These are phyloP conservation scores for Wickerhamomyces xylosicus DNA, from an alignment of 805 yeast species.

Conservation along the genomic window DNA sequence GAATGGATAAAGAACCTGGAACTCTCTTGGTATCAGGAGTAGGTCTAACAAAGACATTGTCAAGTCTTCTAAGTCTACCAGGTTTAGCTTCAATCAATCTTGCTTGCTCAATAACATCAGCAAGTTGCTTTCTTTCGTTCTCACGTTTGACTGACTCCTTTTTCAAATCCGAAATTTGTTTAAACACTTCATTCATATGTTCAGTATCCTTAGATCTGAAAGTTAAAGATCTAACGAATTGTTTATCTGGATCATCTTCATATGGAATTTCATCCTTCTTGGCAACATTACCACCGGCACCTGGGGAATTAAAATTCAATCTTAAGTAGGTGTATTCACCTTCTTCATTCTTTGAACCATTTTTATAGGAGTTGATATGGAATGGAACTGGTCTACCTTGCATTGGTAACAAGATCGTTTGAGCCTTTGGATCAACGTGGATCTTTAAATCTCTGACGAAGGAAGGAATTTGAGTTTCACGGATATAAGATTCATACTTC, in stretches of 20 bases:
- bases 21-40: constrained; percentile 95
- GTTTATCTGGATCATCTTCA: constrained; percentile 79
- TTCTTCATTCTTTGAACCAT: constrained; percentile 92
- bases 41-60: constrained; percentile 85
- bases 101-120: constrained; percentile 91
- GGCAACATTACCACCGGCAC: constrained; percentile 60
- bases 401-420: constrained; percentile 83
- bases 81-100: constrained; percentile 72
- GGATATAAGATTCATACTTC: constrained; percentile 85
- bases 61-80: constrained; percentile 79
- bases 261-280: constrained; percentile 80
- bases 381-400: constrained; percentile 97
- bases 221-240: constrained; percentile 79
- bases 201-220: constrained; percentile 85
- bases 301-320: constrained; percentile 89
- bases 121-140: constrained; percentile 80
- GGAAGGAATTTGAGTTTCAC: constrained; percentile 86
- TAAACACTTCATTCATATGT: constrained; percentile 81
- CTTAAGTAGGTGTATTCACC: constrained; percentile 90
- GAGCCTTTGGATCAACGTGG: constrained; percentile 79
- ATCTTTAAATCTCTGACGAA: constrained; percentile 76
- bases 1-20: constrained; percentile 84
- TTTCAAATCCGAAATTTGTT: constrained; percentile 85
- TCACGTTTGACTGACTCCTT: constrained; percentile 87
- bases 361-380: constrained; percentile 88